Percentiles rank a stretch among this genome's conserved stretches.
Conservation (phyloP, 805 yeast genomes). For the Candida ascalaphidarum region DNA sequence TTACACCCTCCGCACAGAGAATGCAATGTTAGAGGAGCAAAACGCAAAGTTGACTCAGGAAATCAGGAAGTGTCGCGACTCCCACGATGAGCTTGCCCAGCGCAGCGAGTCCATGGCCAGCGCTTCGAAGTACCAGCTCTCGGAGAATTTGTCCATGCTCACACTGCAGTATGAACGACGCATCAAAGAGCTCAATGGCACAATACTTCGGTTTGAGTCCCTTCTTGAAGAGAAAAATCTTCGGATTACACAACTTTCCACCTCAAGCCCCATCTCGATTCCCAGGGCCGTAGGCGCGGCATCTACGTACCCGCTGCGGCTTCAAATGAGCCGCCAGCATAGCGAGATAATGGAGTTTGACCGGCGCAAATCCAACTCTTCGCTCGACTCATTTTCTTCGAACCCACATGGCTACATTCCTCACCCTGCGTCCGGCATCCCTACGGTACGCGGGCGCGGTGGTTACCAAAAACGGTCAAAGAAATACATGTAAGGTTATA, state of each 20-base stretch:
- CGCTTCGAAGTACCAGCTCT: conserved; percentile 16
- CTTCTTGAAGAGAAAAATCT: conserved; percentile 29
- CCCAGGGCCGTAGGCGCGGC: too few species aligned
- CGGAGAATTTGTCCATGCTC: conserved; percentile 14
- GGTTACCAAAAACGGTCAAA: conserved; percentile 36
- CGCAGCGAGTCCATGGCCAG: conserved; percentile 14
- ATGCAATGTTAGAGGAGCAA: conserved; percentile 10
- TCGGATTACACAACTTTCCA: conserved; percentile 23
- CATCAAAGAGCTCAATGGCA: conserved; percentile 22
- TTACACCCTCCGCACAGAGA: conserved; percentile 9
- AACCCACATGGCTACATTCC: too few species aligned
- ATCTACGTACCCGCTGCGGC: too few species aligned
- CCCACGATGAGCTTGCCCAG: conserved; percentile 9
- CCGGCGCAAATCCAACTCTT: too few species aligned
- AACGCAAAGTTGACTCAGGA: conserved; percentile 11
- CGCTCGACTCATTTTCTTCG: too few species aligned
- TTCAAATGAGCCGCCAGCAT: too few species aligned
- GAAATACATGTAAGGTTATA: conserved; percentile 26
- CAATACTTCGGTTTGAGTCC: conserved; percentile 23
- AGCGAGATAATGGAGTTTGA: too few species aligned
- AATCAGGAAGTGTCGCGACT: conserved; percentile 6
- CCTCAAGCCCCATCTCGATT: conserved; percentile 30
- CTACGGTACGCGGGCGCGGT: conserved; percentile 34
- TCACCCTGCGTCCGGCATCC: too few species aligned
- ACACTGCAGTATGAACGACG: conserved; percentile 23